These are phyloP conservation scores for Solanum virginianum DNA, from an alignment of 257 asterid genomes.

Conservation along the genomic window DNA sequence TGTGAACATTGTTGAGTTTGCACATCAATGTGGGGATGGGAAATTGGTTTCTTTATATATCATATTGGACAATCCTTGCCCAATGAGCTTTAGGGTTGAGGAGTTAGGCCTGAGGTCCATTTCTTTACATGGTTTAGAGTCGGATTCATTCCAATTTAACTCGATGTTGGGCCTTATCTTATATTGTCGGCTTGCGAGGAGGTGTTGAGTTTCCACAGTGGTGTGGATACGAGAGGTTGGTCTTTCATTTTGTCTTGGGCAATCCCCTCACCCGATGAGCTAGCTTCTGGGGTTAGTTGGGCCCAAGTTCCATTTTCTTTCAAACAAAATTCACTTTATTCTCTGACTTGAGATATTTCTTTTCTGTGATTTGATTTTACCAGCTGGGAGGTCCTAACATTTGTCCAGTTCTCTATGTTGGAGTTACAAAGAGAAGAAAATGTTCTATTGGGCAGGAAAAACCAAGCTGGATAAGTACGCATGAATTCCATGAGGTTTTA, in stretches of 20 bases:
- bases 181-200: neutral
- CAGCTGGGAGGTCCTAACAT: conserved; percentile 62
- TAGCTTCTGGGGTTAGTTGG: neutral
- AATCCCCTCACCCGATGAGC: neutral
- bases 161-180: neutral
- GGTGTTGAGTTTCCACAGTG: neutral
- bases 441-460: conserved; percentile 59
- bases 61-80: neutral
- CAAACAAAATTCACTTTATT: neutral
- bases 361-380: neutral
- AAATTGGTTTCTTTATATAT: neutral
- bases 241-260: neutral
- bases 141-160: neutral
- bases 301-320: neutral
- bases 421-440: conserved; percentile 64
- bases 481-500: conserved; percentile 67
- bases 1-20: neutral
- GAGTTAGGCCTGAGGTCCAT: neutral
- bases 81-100: neutral
- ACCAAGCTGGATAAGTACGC: conserved; percentile 43
- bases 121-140: neutral
- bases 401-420: conserved; percentile 45
- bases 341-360: neutral
- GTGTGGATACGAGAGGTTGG: neutral
- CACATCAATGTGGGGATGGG: neutral